A percentile compares a stretch with the other conserved stretches of the same genome.
Evolutionary conservation across 441 rosid species (phyloP).

Genomic region (Populus hybrid): DNA sequence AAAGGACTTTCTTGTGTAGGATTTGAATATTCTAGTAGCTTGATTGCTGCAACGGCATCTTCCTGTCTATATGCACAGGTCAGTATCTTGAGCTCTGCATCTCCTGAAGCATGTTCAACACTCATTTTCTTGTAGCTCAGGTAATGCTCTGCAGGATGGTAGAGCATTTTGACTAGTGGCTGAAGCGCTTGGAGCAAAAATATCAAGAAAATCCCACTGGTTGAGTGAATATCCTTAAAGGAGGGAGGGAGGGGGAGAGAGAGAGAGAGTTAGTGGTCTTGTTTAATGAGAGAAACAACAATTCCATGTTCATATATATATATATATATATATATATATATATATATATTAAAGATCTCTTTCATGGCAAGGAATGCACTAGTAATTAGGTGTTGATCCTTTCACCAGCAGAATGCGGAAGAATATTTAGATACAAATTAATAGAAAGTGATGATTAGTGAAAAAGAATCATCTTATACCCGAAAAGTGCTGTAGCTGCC

Average conservation of each 20-base stretch:
- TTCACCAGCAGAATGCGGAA: not conserved
- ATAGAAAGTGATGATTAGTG: not conserved
- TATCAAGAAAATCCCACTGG: not conserved
- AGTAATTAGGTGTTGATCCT: not conserved
- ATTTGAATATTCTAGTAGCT: constrained; percentile 23
- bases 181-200: constrained; percentile 7
- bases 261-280: no score
- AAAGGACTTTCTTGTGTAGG: constrained; percentile 23
- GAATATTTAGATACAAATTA: not conserved
- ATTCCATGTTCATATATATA: no score
- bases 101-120: constrained; percentile 15
- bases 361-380: no score
- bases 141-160: constrained; percentile 23
- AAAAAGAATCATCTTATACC: not conserved
- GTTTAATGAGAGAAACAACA: no score
- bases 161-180: constrained; percentile 23
- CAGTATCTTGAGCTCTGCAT: constrained; percentile 22
- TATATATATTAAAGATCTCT: no score
- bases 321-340: no score
- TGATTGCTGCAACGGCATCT: constrained; percentile 23
- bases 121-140: constrained; percentile 24
- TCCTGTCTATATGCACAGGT: not conserved
- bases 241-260: no score
- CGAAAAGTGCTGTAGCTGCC: constrained; percentile 8
- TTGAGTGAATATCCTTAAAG: not conserved